Base-by-base conservation (phyloP, 768 basidiomycete genomes). In the Cystobasidium onofrii region DNA sequence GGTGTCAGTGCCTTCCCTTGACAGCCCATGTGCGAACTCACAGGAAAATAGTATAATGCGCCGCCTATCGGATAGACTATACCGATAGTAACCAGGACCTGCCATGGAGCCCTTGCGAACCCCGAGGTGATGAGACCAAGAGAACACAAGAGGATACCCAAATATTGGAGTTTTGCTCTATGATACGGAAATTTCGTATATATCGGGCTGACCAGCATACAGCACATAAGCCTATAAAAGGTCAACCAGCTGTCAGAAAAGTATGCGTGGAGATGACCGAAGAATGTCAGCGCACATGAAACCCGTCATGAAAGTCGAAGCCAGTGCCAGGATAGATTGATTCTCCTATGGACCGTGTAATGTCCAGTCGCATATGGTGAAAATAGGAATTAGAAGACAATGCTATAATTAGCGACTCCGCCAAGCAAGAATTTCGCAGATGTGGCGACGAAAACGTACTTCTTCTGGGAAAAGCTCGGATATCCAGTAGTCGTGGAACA, bases 401-500 rank as follows among this genome's bases (percentile, higher is more conserved):
- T n/a, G n/a, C n/a, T n/a, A n/a, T n/a, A n/a, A 43, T 43, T 43
- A 43, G 41, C 41, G 41, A 43, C 7, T 7, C 18, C 9, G 7
- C 41, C 41, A 7, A 57, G 7, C 23, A 33, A 33, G 31, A 9
- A 23, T 13, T 57, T 33, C 13, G 9, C 6, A 6, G 9, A 13
- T 63, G 10, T 41, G 27, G 62, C 10, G 18, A 33, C 7, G 41
- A 18, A 43, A 43, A 43, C 41, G 9, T 18, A 43, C 41, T 43
- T 43, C 41, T 7, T 43, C 18, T 9, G 63, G 63, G 33, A 64
- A 64, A 20, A 64, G 63, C 6, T 4, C 2, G 4, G 13, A 15
- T 23, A 6, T 12, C 63, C 63, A 64, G n/a, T 64, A 64, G 9
- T 46, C 43, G 63, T 36, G 12, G 36, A 64, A 64, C 15, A 64